Base-by-base conservation (phyloP, 495 filamentous ascomycete genomes). In the Lophiostoma macrostomum region DNA sequence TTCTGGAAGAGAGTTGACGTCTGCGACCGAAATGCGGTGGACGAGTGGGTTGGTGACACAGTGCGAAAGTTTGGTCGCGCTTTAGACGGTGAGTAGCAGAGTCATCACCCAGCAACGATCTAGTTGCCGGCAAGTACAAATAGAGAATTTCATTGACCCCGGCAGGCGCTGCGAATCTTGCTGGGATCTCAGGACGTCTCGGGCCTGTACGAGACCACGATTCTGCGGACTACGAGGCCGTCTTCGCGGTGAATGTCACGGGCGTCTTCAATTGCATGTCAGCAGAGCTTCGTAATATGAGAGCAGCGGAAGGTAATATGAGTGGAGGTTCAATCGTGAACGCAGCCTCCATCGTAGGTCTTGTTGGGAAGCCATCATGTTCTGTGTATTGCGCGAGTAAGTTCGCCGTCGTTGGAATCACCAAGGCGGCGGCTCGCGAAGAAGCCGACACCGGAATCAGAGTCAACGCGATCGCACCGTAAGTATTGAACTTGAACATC, bases 351-450 rank as follows among this genome's bases (percentile, higher is more conserved):
- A 70, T 79, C 22, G 72, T 76, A 22, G 82, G 81, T 0, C 34
- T 82, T 11, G 69, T 67, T 41, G 81, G 81, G 51, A 69, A 69
- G 58, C 44, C 73, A 6, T 68, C 70, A 19, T 64, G 70, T 62
- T 72, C 69, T 4, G 75, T 77, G 20, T 85, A 85, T 64, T 71
- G 69, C 43, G 73, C 80, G 11, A 79, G 73, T 27, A 83, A 84
- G 61, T 52, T 56, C 36, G 59, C 38, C 8, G 74, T 86, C 32
- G 67, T 82, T 30, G 82, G 79, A n/a, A 63, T 85, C 56, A 82
- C 80, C 5, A 75, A 69, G 51, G 67, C 72, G 5, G 80, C 80
- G 12, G 81, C 50, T 30, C 43, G 30, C 46, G 58, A 38, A 29
- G 53, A 51, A 53, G 25, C 22, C 12, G 27, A 5, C 5, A 27